phyloP scores from a whole-genome alignment of 2,329 filamentous ascomycete genomes.

The Aspergillus thermomutatus region DNA sequence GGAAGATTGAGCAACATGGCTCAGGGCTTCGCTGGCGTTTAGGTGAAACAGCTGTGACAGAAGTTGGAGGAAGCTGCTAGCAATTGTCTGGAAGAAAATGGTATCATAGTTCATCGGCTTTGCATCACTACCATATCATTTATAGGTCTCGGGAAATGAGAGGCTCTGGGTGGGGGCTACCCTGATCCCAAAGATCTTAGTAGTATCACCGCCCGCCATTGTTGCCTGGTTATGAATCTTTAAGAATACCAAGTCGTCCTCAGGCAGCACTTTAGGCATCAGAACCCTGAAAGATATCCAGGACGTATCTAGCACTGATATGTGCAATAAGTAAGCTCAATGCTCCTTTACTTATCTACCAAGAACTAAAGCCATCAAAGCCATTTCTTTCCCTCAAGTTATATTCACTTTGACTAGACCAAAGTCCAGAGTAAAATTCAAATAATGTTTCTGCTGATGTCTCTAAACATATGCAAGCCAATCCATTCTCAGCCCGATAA shows the following conservation, averaged over 20 bases:
- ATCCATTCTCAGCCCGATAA: neutral
- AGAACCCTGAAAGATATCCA: neutral
- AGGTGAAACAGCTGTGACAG: slow-evolving; percentile 4
- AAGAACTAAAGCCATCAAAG: neutral
- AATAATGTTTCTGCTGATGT: neutral
- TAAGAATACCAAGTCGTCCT: neutral
- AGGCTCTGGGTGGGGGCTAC: neutral
- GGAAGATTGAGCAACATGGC: slow-evolving; percentile 36
- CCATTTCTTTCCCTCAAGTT: neutral
- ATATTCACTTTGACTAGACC: neutral
- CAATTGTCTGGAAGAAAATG: neutral
- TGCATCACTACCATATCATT: neutral
- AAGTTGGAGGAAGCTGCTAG: neutral
- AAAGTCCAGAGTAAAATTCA: neutral
- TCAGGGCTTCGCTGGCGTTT: neutral
- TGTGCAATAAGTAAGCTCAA: neutral
- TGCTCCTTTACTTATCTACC: neutral
- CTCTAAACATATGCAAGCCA: neutral
- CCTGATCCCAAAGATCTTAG: neutral
- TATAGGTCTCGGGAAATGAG: neutral
- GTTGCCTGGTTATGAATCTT: neutral
- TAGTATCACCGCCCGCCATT: neutral
- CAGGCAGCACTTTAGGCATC: neutral
- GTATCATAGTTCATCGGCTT: neutral
- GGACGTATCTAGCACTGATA: neutral